Percentiles rank a stretch among this genome's conserved stretches.
These are phyloP conservation scores for Mycena citricolor DNA, from an alignment of 1,284 basidiomycete genomes.

Conservation along the genomic window DNA sequence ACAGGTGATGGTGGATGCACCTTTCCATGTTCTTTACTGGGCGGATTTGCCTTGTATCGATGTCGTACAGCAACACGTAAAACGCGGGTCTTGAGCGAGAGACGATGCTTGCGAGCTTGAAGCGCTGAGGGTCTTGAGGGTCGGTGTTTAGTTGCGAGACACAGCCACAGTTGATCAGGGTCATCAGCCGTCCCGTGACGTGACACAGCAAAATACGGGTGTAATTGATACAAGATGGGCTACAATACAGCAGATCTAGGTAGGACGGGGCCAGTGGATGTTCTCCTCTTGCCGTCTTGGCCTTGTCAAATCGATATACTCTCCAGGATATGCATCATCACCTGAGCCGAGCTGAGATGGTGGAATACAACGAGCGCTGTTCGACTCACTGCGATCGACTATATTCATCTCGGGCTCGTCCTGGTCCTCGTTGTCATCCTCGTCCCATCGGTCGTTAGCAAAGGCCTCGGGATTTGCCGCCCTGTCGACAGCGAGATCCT, in stretches of 20 bases:
- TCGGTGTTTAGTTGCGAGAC: too few relatives aligned
- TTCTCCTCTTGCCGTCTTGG: conserved; percentile 49
- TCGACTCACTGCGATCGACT: conserved; percentile 63
- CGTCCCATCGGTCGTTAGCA: conserved; percentile 59
- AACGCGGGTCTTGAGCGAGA: too few relatives aligned
- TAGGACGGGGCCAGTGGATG: conserved; percentile 67
- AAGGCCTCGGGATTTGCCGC: conserved; percentile 54
- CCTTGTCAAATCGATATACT: conserved; percentile 57
- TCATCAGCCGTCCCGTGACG: too few relatives aligned
- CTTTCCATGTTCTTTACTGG: too few relatives aligned
- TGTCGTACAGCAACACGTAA: too few relatives aligned
- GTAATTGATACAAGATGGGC: too few relatives aligned
- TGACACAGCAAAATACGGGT: too few relatives aligned
- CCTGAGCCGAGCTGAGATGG: conserved; percentile 32
- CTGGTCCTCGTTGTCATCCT: conserved; percentile 51
- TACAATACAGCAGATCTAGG: conserved; percentile 26
- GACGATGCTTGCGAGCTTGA: too few relatives aligned
- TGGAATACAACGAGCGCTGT: neutral
- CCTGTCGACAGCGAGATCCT: conserved; percentile 79
- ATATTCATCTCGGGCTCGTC: conserved; percentile 59
- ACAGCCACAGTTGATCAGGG: too few relatives aligned
- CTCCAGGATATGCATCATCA: conserved; percentile 54
- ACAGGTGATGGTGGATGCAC: conserved; percentile 4
- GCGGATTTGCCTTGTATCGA: too few relatives aligned
- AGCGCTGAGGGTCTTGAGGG: too few relatives aligned